Conservation (phyloP, 768 basidiomycete genomes). For the Suillus hirtellus region DNA sequence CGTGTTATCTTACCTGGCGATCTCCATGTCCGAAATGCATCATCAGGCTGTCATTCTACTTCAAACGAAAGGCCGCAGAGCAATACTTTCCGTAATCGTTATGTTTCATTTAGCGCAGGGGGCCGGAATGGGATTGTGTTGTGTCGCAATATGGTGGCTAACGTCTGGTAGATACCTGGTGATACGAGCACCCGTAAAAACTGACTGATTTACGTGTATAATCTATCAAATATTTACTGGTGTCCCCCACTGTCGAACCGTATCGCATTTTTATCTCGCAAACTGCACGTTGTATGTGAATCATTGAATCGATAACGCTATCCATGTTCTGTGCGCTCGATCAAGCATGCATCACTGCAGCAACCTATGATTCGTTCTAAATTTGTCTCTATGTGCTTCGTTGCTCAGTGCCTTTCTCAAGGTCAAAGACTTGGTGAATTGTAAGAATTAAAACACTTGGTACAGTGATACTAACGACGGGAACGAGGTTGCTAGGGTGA, state of each 20-base stretch:
- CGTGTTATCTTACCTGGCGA: constrained; percentile 23
- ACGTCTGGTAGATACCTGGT: constrained; percentile 21
- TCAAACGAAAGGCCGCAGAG: constrained; percentile 18
- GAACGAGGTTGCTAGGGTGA: too few species aligned
- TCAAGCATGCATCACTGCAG: background rate
- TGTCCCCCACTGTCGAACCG: background rate
- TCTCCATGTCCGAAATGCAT: constrained; percentile 23
- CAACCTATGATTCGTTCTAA: background rate
- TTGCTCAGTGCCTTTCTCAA: too few species aligned
- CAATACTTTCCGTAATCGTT: constrained; percentile 22
- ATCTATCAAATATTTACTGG: background rate
- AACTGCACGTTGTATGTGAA: background rate
- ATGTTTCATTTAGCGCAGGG: constrained; percentile 30
- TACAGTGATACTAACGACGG: too few species aligned
- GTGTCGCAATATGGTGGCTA: constrained; percentile 31
- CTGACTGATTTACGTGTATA: background rate
- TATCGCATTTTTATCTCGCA: background rate
- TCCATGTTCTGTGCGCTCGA: background rate
- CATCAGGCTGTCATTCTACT: constrained; percentile 18
- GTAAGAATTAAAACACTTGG: too few species aligned
- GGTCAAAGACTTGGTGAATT: too few species aligned
- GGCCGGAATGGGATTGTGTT: constrained; percentile 25
- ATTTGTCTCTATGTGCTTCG: too few species aligned
- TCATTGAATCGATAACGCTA: background rate
- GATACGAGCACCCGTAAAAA: background rate